phyloP scores from a whole-genome alignment of 176 grass and related monocot species.

The Aegilops speltoides region DNA sequence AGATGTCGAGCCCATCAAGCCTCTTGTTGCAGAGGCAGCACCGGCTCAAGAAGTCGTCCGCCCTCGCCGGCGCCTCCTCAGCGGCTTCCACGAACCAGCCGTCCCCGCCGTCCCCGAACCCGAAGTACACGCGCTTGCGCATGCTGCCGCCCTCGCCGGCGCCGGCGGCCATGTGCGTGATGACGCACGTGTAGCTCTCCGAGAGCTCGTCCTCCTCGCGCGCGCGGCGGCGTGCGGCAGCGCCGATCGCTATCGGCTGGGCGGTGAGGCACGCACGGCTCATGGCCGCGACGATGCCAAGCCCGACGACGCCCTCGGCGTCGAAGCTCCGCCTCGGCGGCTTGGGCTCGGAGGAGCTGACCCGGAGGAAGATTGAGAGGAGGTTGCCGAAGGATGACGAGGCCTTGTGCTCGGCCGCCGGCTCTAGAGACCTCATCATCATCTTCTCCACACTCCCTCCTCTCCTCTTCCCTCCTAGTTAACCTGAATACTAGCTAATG shows the following conservation, averaged over 20 bases:
- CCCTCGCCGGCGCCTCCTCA: constrained; percentile 32
- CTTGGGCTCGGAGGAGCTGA: constrained; percentile 13
- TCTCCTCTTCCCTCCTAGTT: background rate
- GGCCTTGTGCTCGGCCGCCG: constrained; percentile 26
- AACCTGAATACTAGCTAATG: background rate
- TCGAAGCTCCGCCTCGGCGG: constrained; percentile 45
- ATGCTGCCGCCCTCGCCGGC: constrained; percentile 20
- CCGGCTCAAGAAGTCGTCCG: constrained; percentile 42
- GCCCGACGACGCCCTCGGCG: constrained; percentile 35
- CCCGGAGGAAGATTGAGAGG: constrained; percentile 37
- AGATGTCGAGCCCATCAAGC: constrained; percentile 65
- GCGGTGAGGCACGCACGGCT: constrained; percentile 26
- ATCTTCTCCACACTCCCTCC: constrained; percentile 7
- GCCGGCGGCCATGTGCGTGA: constrained; percentile 44
- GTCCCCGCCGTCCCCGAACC: constrained; percentile 4
- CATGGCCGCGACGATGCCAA: constrained; percentile 56
- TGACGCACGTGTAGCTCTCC: constrained; percentile 74
- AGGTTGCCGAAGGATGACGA: constrained; percentile 46
- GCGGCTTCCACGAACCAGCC: constrained; percentile 20
- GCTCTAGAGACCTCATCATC: constrained; percentile 26
- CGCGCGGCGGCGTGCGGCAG: constrained; percentile 1
- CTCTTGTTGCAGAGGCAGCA: constrained; percentile 57
- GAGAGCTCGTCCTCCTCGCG: constrained; percentile 46
- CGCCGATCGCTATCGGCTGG: constrained; percentile 47
- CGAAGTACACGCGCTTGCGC: constrained; percentile 54